phyloP scores from a whole-genome alignment of 495 filamentous ascomycete genomes.

The Umbilicaria muhlenbergii region DNA sequence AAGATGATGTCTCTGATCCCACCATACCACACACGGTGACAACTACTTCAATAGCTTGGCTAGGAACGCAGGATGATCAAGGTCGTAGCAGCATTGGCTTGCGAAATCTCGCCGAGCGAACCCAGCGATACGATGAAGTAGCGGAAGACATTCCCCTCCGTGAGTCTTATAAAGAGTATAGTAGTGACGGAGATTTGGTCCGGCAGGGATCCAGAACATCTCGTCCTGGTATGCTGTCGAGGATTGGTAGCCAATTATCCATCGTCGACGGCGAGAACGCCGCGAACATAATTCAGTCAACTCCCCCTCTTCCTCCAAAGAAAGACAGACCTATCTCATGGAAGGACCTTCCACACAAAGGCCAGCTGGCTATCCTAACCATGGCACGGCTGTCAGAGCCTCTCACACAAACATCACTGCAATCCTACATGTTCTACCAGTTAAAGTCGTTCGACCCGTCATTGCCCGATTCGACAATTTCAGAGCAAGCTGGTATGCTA shows the following conservation, averaged over 20 bases:
- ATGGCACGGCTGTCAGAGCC: slow-evolving; percentile 47
- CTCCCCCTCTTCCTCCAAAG: too few species aligned
- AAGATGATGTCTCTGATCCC: too few species aligned
- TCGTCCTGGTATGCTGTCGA: background rate
- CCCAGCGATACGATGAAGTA: background rate
- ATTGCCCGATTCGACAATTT: slow-evolving; percentile 51
- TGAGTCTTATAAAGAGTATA: too few species aligned
- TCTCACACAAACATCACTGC: slow-evolving; percentile 21
- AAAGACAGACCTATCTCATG: slow-evolving; percentile 42
- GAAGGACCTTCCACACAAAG: slow-evolving; percentile 54
- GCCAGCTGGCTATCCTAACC: slow-evolving; percentile 59
- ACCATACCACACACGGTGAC: too few species aligned
- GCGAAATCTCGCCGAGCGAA: too few species aligned
- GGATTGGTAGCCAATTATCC: slow-evolving; percentile 2
- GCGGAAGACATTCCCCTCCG: background rate
- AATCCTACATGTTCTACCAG: slow-evolving; percentile 68
- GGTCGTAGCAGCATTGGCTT: too few species aligned
- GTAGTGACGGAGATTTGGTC: too few species aligned
- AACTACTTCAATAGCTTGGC: too few species aligned
- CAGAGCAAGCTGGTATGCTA: slow-evolving; percentile 63
- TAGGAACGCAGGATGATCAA: too few species aligned
- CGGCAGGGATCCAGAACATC: too few species aligned
- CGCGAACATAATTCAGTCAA: too few species aligned
- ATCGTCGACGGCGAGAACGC: background rate
- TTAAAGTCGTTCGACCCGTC: slow-evolving; percentile 52